Percentiles rank a stretch among this genome's conserved stretches.
Evolutionary conservation across 768 basidiomycete genomes (phyloP).

Genomic region (Podaxis rugospora): DNA sequence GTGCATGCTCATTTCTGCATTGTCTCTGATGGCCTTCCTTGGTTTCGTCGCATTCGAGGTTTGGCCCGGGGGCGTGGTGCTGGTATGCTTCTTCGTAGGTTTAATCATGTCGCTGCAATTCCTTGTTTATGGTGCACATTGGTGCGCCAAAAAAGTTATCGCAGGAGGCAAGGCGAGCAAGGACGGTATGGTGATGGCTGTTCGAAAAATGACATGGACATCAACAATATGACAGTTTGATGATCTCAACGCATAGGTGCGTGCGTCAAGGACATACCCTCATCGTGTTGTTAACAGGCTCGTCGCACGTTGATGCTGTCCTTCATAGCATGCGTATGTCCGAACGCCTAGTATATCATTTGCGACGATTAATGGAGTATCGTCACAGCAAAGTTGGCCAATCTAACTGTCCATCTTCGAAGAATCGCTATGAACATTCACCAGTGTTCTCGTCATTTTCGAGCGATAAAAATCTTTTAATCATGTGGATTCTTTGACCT

Average conservation of each 20-base stretch:
- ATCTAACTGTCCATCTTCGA: no score
- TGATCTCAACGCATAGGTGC: not conserved
- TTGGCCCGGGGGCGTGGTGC: constrained; percentile 59
- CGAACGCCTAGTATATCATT: no score
- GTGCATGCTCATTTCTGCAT: constrained; percentile 51
- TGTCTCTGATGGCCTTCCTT: constrained; percentile 59
- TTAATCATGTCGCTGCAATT: constrained; percentile 62
- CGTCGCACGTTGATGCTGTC: no score
- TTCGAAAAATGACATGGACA: constrained; percentile 14
- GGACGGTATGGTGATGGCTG: constrained; percentile 17
- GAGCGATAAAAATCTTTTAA: no score
- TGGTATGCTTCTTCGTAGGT: constrained; percentile 55
- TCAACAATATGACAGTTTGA: not conserved
- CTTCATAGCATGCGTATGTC: no score
- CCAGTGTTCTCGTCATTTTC: no score
- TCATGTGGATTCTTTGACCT: no score
- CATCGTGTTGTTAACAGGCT: not conserved
- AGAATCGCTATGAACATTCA: no score
- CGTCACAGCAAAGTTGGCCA: no score
- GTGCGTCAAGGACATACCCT: not conserved
- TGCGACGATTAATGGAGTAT: no score
- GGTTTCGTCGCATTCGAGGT: constrained; percentile 56
- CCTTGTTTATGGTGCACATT: constrained; percentile 49
- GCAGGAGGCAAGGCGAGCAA: constrained; percentile 20
- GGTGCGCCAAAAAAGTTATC: constrained; percentile 26